A percentile compares a stretch with the other conserved stretches of the same genome.
Evolutionary conservation across 140 eudicot genomes (phyloP).

Genomic region (Stevia rebaudiana): DNA sequence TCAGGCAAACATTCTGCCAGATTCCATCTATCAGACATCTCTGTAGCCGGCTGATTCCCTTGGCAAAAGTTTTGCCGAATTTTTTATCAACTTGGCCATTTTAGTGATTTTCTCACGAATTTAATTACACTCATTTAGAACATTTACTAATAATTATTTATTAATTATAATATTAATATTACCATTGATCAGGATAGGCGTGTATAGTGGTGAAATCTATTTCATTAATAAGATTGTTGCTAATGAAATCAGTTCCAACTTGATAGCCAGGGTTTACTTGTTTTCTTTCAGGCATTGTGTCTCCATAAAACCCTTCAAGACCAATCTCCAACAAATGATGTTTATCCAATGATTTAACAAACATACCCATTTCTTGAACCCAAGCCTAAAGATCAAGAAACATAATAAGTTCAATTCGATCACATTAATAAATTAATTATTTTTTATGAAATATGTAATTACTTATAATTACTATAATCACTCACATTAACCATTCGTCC

Average conservation of each 20-base stretch:
- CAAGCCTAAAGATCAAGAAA: slow-evolving; percentile 31
- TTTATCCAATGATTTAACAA: slow-evolving; percentile 52
- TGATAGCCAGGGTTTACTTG: slow-evolving; percentile 52
- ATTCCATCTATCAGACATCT: no score
- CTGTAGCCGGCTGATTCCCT: no score
- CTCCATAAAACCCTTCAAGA: slow-evolving; percentile 79
- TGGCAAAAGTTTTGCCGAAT: no score
- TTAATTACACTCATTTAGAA: no score
- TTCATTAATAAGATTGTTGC: slow-evolving; percentile 47
- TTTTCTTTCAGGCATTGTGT: slow-evolving; percentile 52
- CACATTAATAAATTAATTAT: no score
- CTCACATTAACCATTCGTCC: slow-evolving; percentile 54
- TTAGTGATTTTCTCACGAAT: no score
- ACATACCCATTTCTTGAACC: slow-evolving; percentile 66
- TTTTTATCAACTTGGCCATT: no score
- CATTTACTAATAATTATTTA: no score
- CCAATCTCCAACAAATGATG: slow-evolving; percentile 65
- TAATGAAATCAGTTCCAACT: slow-evolving; percentile 70
- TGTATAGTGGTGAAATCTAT: slow-evolving; percentile 69
- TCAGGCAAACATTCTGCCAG: no score
- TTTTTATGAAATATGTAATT: no score
- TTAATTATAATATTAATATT: neutral
- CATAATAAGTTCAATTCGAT: neutral
- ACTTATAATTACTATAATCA: neutral
- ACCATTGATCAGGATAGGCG: slow-evolving; percentile 71